Percentiles rank a stretch among this genome's conserved stretches.
phyloP scores from a whole-genome alignment of 2,329 filamentous ascomycete species.

The Fusarium compactum region DNA sequence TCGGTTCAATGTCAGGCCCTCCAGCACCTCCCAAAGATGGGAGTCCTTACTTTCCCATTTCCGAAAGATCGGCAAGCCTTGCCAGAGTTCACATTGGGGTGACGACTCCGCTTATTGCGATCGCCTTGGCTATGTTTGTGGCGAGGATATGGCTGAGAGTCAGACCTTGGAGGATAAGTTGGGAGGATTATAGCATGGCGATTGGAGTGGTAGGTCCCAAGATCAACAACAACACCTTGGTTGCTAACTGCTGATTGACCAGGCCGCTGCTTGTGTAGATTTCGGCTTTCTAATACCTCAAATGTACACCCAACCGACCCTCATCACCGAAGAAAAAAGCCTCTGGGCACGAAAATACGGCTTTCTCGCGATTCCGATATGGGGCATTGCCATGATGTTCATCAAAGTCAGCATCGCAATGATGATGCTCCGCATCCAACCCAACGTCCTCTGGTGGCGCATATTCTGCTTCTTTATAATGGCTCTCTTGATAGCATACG shows the following conservation, averaged over 20 bases:
- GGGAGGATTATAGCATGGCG: conserved; percentile 13
- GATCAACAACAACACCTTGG: fast-evolving
- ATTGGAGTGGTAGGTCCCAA: conserved; percentile 4
- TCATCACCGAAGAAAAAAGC: not conserved
- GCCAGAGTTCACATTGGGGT: not conserved
- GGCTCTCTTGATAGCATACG: conserved; percentile 1
- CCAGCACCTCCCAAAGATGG: conserved; percentile 8
- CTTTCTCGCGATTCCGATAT: conserved; percentile 10
- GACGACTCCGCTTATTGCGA: not conserved
- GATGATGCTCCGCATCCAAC: conserved; percentile 27
- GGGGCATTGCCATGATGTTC: conserved; percentile 28
- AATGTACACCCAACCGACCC: conserved; percentile 5
- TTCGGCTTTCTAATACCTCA: conserved; percentile 17
- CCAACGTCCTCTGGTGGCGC: conserved; percentile 5
- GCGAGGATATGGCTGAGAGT: conserved; percentile 11
- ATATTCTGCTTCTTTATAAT: conserved; percentile 21
- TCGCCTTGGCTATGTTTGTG: conserved; percentile 6
- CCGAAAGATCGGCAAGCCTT: not conserved
- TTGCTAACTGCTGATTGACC: not conserved
- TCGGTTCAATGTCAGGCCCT: not conserved
- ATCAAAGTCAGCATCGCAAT: conserved; percentile 29
- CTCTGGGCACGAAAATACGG: conserved; percentile 6
- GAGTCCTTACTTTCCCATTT: conserved; percentile 14
- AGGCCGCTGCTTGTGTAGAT: conserved; percentile 8
- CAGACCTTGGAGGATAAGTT: conserved; percentile 1